Evolutionary conservation across 2,329 filamentous ascomycete genomes (phyloP), one percentile per base, ranked within the genome.

Genomic region (Colletotrichum brevisporum): DNA sequence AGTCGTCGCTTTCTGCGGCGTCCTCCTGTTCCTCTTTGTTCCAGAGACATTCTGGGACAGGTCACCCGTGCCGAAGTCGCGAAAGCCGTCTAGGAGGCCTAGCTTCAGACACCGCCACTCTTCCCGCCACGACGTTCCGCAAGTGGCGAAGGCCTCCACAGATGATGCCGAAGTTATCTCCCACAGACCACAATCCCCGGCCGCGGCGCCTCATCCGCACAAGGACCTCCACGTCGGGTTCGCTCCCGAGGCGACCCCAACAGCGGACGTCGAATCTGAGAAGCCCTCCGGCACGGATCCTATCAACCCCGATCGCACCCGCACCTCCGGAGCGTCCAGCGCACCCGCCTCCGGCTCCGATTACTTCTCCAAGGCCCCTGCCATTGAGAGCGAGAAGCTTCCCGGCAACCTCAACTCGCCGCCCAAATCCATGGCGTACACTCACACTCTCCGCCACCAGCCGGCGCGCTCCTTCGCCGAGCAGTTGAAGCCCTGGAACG

Each of bases 11-110:
- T 88, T 93, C 55, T 91, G 90, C 69, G 86, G 90, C 45, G 78
- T 89, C 21, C 82, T 97, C 3, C 85, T 98, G 1, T 97, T 97
- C 78, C 85, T 98, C 68, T 97, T 97, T 74, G 93, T 97, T 0
- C 95, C 95, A 0, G 95, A 98, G 81, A 97, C 94, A 0, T 98
- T 97, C 73, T 98, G 95, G 95, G 94, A 98, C 78, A 87, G 95
- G 55, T 91, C 92, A 2, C 94, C 95, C 2, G 67, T 79, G 36
- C 80, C 81, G 1, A 78, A 74, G 53, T 76, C 80, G 3, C 76
- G 79, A 21, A 80, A 79, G 48, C 73, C 79, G 3, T 77, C 77
- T 6, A 83, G 79, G 67, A 77, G 84, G 21, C 83, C 84, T 1
- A 81, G 80, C 63, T 79, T 88, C 60, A 82, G 88, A 64, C 83